Base-by-base conservation (phyloP, 306 rosid species). In the Corylus avellana region DNA sequence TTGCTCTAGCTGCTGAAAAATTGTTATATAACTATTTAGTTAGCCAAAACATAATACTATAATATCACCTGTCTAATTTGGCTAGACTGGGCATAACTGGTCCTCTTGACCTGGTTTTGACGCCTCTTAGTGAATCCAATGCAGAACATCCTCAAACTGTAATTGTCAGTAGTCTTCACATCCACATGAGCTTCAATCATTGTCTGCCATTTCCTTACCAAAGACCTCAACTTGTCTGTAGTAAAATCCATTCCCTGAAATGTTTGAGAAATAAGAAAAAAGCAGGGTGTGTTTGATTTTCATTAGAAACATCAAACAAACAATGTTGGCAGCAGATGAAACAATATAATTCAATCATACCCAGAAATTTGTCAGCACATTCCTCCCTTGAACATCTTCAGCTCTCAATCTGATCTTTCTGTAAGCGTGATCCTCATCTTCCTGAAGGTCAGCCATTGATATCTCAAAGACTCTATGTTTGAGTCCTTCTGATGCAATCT, bases 401-500 rank as follows among this genome's bases (percentile, higher is more conserved):
- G 97, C 97, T 76, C 99, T 95, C 92, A 95, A 79, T 32, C 98
- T 76, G 76, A 95, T 90, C 98, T 95, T 95, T 81, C 94, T 93
- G 96, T 80, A 95, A 3, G 99, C 90, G n/a, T 95, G 96, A 47
- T 95, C 98, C 81, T 95, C 99, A 22, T 93, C 99, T 0, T 83
- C 90, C 85, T 95, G 98, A 64, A 95, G 99, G 85, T 95, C 99
- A 75, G 99, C 99, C 81, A 95, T 69, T 2, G 99, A 93, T 75
- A 92, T 35, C 92, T 92, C 99, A 72, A 95, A 95, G 29, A 95
- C 99, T 72, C 99, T 79, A 68, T 95, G 99, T 46, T 95, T 95
- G 71, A 95, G 98, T 53, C 99, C 99, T 80, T 95, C 98, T 0
- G 99, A 93, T 35, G 99, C 99, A 79, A 95, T 95, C 99, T 95